phyloP scores from a whole-genome alignment of 495 filamentous ascomycete species.

The Diplogelasinospora grovesii region DNA sequence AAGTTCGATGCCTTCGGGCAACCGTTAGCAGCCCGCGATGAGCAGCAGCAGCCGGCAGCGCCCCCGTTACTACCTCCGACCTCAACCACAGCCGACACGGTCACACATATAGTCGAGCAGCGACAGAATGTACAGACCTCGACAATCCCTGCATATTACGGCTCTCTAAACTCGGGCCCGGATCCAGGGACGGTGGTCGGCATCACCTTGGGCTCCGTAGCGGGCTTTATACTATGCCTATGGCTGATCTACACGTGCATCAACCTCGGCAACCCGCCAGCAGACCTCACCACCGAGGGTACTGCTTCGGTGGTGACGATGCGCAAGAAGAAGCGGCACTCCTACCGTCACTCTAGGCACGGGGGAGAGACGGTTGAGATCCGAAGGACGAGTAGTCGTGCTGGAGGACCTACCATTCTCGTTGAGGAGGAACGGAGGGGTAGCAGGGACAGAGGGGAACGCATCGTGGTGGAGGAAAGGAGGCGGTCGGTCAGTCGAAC shows the following conservation, averaged over 20 bases:
- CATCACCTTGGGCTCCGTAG: conserved; percentile 76
- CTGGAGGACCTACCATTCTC: conserved; percentile 18
- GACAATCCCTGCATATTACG: conserved; percentile 63
- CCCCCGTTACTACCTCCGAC: background rate
- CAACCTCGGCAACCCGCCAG: conserved; percentile 34
- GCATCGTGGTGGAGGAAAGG: conserved; percentile 34
- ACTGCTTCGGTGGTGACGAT: conserved; percentile 30
- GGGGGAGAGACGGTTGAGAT: conserved; percentile 32
- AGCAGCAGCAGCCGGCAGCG: no score
- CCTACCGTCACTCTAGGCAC: conserved; percentile 9
- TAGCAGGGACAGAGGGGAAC: conserved; percentile 15
- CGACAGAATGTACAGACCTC: no score
- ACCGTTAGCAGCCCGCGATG: no score
- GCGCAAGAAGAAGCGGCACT: conserved; percentile 21
- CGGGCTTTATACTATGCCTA: conserved; percentile 71
- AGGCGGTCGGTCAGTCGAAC: conserved; percentile 12
- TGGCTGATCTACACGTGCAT: conserved; percentile 67
- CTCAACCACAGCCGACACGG: conserved; percentile 1
- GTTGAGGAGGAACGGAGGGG: conserved; percentile 22
- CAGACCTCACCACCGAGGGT: conserved; percentile 13
- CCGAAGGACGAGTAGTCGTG: conserved; percentile 19
- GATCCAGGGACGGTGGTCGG: conserved; percentile 69
- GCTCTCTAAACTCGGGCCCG: conserved; percentile 50
- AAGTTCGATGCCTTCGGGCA: no score
- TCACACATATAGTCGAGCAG: no score